A percentile compares a stretch with the other conserved stretches of the same genome.
phyloP scores from a whole-genome alignment of 305 asterid species.

The Solanum hybrid region DNA sequence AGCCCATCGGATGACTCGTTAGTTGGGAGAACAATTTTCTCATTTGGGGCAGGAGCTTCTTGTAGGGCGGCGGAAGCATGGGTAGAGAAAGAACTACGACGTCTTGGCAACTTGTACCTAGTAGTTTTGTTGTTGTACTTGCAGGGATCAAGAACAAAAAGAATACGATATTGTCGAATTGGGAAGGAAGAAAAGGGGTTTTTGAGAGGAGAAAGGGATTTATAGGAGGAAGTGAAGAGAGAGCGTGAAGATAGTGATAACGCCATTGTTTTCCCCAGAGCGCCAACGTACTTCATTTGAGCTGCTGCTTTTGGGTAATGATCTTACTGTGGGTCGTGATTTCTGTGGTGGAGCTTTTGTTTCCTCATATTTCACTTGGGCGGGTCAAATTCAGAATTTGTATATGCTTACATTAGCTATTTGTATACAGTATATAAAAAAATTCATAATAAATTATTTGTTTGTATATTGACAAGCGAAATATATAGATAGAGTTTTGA shows the following conservation, averaged over 20 bases:
- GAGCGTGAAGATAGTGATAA: neutral
- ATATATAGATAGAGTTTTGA: too few species aligned
- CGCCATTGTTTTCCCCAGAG: neutral
- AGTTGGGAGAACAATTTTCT: conserved; percentile 60
- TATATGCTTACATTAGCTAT: neutral
- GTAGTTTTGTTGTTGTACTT: neutral
- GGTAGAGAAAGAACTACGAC: neutral
- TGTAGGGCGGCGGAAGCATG: neutral
- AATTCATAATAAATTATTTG: too few species aligned
- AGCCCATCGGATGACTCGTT: conserved; percentile 61
- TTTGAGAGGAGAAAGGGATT: neutral
- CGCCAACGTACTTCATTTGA: neutral
- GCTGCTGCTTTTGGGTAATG: neutral
- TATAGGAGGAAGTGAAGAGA: neutral
- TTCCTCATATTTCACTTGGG: neutral
- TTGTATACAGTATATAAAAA: too few species aligned
- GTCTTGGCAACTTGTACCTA: neutral
- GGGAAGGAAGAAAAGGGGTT: neutral
- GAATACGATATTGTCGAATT: neutral
- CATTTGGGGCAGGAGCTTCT: conserved; percentile 2
- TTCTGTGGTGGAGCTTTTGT: neutral
- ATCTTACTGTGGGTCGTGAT: neutral
- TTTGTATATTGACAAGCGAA: too few species aligned
- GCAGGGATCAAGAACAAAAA: neutral
- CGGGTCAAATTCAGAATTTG: too few species aligned